Base-by-base conservation (phyloP, 768 basidiomycete genomes). In the Mrakia frigida region DNA sequence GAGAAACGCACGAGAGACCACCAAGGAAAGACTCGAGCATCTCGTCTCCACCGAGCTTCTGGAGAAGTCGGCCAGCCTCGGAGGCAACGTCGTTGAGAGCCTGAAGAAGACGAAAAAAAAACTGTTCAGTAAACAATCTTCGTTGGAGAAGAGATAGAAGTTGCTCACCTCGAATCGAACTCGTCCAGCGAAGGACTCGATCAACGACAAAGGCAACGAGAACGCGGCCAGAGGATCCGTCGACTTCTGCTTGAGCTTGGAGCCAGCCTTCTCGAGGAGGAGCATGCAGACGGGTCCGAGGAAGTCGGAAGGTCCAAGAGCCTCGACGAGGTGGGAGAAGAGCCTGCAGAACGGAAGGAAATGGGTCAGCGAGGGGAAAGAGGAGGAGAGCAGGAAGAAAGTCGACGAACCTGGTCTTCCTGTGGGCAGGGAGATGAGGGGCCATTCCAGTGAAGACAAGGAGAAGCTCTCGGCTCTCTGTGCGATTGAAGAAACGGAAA, bases 391-490 rank as follows among this genome's bases (percentile, higher is more conserved):
- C 6, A 37, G 16, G 21, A 39, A 67, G 31, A 73, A 43, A 14
- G 18, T 50, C 18, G 25, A 84, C 89, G 41, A 13, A 95, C 94
- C 90, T 91, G 74, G 91, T 89, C 63, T 93, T 91, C 33, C 97
- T 90, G 83, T 99, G 96, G 6, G 92, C 89, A 23, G 97, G 97
- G 75, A 99, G 88, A 80, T 98, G 92, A 75, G 88, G 89, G 5
- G 91, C 89, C 16, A 97, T 96, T 82, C 97, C 95, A 0, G 94
- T 93, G 84, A 99, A 98, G 63, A 97, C 90, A 18, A 89, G 89
- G 23, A 99, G 83, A 82, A 98, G 93, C 31, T 93, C 91, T 79
- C 89, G 87, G 0, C 92, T 88, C 7, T 82, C 84, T 85, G 79
- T 60, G 43, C 59, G 11, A 39, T 11, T 43, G n/a, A 9, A 52